Base-by-base conservation (phyloP, 371 early-diverging fungal genomes). In the Enteropsectra breve region DNA sequence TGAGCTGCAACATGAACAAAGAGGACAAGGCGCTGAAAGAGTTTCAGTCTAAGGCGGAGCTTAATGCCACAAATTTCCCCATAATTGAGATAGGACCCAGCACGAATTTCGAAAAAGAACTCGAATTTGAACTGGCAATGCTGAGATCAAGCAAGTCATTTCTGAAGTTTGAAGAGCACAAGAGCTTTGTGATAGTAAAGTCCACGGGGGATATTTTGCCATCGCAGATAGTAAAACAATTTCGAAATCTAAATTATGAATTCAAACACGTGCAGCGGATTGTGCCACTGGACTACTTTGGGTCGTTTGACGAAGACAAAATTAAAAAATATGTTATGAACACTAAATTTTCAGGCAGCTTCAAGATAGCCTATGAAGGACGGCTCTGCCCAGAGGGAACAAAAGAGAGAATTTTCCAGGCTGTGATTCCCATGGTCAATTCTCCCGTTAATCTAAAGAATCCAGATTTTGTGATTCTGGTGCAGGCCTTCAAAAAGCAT, bases 11-110 rank as follows among this genome's bases (percentile, higher is more conserved):
- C 8, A 55, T 50, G 40, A 52, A 50, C 24, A 56, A 50, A 49
- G 70, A 70, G 52, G n/a, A 54, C 30, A 63, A 54, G 43, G 70
- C 59, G 24, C 58, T 65, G 15, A 64, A 43, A 40, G 70, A 70
- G 24, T 28, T 70, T 21, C n/a, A 15, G 2, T 30, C 47, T 0
- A 47, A 30, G 30, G 37, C 55, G 0, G 36, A 48, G 11, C 6
- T 18, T 23, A 21, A 57, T 0, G 2, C 63, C 15, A 40, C 50
- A 8, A 13, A 50, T 1, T n/a, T 24, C 23, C 28, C n/a, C 18
- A 28, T 1, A n/a, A 18, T 26, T 5, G 0, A 0, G 1, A 6
- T 24, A 6, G 50, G 24, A 23, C 18, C 11, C 18, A 53, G 38
- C 5, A 23, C 59, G 23, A 52, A 63, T 38, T 30, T 56, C 24